Evolutionary conservation across 1,139 yeast species (phyloP).

Genomic region (Candida glucosophila): DNA sequence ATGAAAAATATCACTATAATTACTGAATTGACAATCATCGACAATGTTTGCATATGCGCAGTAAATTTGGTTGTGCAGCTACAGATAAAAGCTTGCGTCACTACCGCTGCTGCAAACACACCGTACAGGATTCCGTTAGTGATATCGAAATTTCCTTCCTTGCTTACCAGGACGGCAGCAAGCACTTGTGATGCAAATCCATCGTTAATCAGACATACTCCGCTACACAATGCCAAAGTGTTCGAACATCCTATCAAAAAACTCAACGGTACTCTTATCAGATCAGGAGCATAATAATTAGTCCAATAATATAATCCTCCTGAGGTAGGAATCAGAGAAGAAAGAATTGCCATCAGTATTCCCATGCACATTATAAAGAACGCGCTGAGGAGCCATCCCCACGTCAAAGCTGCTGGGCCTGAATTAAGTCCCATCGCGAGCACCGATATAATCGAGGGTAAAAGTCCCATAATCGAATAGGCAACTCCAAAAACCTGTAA

Average conservation of each 20-base stretch:
- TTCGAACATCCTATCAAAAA: slow-evolving; percentile 21
- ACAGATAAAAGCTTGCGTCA: slow-evolving; percentile 12
- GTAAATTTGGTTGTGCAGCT: slow-evolving; percentile 15
- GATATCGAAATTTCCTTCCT: slow-evolving; percentile 15
- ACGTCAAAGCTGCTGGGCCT: slow-evolving; percentile 48
- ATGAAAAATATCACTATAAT: slow-evolving; percentile 13
- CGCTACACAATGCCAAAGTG: slow-evolving; percentile 19
- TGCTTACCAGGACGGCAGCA: slow-evolving; percentile 15
- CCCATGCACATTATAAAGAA: slow-evolving; percentile 47
- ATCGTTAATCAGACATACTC: slow-evolving; percentile 18
- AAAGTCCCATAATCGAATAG: slow-evolving; percentile 43
- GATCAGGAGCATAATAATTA: slow-evolving; percentile 18
- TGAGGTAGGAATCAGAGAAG: slow-evolving; percentile 54
- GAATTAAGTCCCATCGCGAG: slow-evolving; percentile 24
- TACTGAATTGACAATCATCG: slow-evolving; percentile 12
- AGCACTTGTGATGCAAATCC: slow-evolving; percentile 20
- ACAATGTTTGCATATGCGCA: slow-evolving; percentile 13
- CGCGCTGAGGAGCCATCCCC: slow-evolving; percentile 59
- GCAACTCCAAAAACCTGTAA: slow-evolving; percentile 44
- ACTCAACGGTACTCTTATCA: slow-evolving; percentile 13
- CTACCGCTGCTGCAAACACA: slow-evolving; percentile 17
- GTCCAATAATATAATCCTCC: slow-evolving; percentile 57
- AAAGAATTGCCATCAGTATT: slow-evolving; percentile 50
- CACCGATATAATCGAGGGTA: slow-evolving; percentile 37
- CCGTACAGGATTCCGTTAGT: slow-evolving; percentile 18